A percentile compares a stretch with the other conserved stretches of the same genome.
Evolutionary conservation across 129 eudicot species (phyloP).

Genomic region (Daucus carota): DH1_v3.0 NC_030382.2:56736001-56736500

Average conservation of each 20-base stretch:
- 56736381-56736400: constrained; percentile 98
- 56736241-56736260: constrained; percentile 85
- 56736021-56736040: constrained; percentile 13
- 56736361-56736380: constrained; percentile 83
- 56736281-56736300: constrained; percentile 88
- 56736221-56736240: constrained; percentile 95
- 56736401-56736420: constrained; percentile 80
- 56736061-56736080: constrained; percentile 21
- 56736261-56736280: constrained; percentile 96
- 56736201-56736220: constrained; percentile 96
- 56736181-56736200: constrained; percentile 85
- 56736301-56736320: constrained; percentile 50
- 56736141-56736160: constrained; percentile 36
- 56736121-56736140: constrained; percentile 13
- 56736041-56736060: constrained; percentile 13
- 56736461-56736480: constrained; percentile 75
- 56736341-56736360: constrained; percentile 91
- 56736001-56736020: constrained; percentile 47
- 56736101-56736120: constrained; percentile 6
- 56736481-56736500: constrained; percentile 34
- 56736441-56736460: constrained; percentile 72
- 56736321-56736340: constrained; percentile 76
- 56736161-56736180: constrained; percentile 76
- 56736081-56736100: constrained; percentile 13
- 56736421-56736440: constrained; percentile 72